Percentiles rank a stretch among this genome's conserved stretches.
Conservation (phyloP, 768 basidiomycete species). For the Russula virescens region DNA sequence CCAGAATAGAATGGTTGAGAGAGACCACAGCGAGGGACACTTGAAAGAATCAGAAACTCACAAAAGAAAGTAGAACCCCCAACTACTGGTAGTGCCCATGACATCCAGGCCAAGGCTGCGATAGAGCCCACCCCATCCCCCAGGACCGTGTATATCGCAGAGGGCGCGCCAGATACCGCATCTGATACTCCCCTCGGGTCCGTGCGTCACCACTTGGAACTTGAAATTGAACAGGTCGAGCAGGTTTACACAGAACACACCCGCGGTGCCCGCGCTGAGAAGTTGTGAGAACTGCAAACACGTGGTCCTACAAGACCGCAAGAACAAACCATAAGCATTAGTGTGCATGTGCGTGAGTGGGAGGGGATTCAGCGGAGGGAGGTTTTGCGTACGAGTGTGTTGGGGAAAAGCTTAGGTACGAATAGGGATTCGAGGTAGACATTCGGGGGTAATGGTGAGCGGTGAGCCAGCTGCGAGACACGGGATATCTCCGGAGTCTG, state of each 20-base stretch:
- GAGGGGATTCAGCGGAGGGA: too few relatives aligned
- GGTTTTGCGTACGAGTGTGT: conserved; percentile 28
- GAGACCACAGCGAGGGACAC: too few relatives aligned
- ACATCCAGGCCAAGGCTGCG: conserved; percentile 87
- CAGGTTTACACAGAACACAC: conserved; percentile 95
- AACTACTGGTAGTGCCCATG: conserved; percentile 91
- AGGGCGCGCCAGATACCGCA: conserved; percentile 73
- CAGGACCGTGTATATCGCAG: conserved; percentile 59
- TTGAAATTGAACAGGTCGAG: conserved; percentile 93
- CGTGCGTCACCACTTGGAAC: conserved; percentile 81
- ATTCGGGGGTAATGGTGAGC: conserved; percentile 8
- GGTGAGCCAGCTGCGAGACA: too few relatives aligned
- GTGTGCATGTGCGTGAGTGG: too few relatives aligned
- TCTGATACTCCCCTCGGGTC: conserved; percentile 54
- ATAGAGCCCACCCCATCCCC: conserved; percentile 85
- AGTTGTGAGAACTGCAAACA: conserved; percentile 86
- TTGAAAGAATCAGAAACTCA: too few relatives aligned
- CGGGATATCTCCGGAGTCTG: too few relatives aligned
- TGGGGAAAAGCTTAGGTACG: conserved; percentile 26
- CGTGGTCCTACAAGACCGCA: conserved; percentile 69
- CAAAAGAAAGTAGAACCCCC: conserved; percentile 99
- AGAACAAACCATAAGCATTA: too few relatives aligned
- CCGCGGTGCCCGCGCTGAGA: conserved; percentile 88
- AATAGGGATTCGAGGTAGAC: conserved; percentile 11
- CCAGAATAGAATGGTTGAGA: too few relatives aligned